phyloP scores from a whole-genome alignment of 2,329 filamentous ascomycete genomes.

The Talaromyces sp. region DNA sequence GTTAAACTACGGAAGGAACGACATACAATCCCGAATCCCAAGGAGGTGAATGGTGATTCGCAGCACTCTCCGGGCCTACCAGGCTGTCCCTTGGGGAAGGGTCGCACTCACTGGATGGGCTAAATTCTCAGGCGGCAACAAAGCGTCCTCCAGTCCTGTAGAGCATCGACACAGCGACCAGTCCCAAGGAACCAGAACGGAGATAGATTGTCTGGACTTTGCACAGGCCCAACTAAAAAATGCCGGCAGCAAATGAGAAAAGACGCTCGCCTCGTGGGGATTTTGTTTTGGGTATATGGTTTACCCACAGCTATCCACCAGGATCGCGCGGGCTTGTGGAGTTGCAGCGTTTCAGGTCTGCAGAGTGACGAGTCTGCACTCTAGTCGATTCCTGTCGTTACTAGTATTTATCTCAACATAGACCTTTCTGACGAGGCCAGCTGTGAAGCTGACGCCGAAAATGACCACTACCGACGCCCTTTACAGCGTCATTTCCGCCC shows the following conservation, averaged over 20 bases:
- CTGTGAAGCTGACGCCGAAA: slow-evolving; percentile 3
- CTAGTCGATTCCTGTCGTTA: no score
- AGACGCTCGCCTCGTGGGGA: neutral
- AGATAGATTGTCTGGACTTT: neutral
- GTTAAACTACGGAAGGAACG: neutral
- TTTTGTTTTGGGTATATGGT: neutral
- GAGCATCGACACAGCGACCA: neutral
- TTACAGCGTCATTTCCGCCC: neutral
- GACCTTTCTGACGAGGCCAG: no score
- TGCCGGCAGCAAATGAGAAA: neutral
- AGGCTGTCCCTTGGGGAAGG: neutral
- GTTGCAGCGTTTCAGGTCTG: slow-evolving; percentile 1
- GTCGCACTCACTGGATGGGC: neutral
- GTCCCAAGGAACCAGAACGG: slow-evolving; percentile 1
- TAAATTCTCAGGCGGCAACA: slow-evolving; percentile 1
- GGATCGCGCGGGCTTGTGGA: neutral
- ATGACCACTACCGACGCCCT: slow-evolving; percentile 5
- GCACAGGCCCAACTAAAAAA: neutral
- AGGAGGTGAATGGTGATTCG: neutral
- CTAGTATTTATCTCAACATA: no score
- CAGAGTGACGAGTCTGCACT: no score
- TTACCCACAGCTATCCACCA: neutral
- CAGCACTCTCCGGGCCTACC: neutral
- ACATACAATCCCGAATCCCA: neutral
- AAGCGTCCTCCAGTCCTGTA: neutral